Percentiles rank a stretch among this genome's conserved stretches.
These are phyloP conservation scores for Arabis alpina DNA, from an alignment of 345 rosid species.

Conservation along the genomic window DNA sequence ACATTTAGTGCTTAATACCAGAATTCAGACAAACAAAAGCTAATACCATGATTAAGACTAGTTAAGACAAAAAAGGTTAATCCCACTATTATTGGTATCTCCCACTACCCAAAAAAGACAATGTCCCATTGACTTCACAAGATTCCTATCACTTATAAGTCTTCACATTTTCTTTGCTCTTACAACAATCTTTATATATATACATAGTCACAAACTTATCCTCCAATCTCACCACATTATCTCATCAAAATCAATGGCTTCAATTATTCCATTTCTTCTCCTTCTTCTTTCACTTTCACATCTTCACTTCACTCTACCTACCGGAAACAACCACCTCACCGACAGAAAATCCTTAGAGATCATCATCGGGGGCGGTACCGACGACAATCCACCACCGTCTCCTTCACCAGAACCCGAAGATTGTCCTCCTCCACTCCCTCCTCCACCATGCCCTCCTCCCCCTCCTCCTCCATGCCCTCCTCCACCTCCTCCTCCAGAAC, in stretches of 20 bases:
- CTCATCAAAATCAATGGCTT: constrained; percentile 33
- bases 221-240: constrained; percentile 28
- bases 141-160: constrained; percentile 23
- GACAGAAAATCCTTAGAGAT: constrained; percentile 36
- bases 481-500: neutral
- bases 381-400: constrained; percentile 26
- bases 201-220: constrained; percentile 28
- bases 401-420: constrained; percentile 26
- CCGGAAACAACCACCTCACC: constrained; percentile 18
- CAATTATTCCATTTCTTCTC: constrained; percentile 12
- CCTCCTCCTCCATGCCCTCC: constrained; percentile 30
- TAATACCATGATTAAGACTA: no score
- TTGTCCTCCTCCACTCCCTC: constrained; percentile 32
- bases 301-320: constrained; percentile 29
- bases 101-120: constrained; percentile 21
- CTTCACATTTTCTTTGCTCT: constrained; percentile 25
- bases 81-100: neutral
- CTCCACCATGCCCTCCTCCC: constrained; percentile 9
- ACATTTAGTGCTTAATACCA: no score
- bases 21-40: no score
- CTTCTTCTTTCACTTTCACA: constrained; percentile 37
- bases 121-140: constrained; percentile 25
- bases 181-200: neutral
- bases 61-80: no score
- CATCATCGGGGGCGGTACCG: constrained; percentile 33